Base-by-base conservation (phyloP, 768 basidiomycete species). In the Xerocomus brunneocitrinus region DNA sequence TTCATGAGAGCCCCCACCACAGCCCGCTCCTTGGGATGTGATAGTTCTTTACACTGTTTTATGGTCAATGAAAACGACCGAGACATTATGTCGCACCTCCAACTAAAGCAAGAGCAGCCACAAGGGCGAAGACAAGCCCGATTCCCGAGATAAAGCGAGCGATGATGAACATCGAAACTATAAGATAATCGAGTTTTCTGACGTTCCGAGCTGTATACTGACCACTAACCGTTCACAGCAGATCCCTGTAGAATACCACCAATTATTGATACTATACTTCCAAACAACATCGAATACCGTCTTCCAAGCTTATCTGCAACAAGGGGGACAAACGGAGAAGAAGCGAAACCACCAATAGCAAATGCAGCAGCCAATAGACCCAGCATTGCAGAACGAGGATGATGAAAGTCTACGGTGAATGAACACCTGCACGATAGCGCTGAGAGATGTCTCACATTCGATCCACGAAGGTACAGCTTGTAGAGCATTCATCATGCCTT, bases 401-500 rank as follows among this genome's bases (percentile, higher is more conserved):
- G 68, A 47, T 80, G 58, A 62, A 77, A 85, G 67, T 79, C 82
- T 84, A 36, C 0, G 12, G 8, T 19, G 22, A 14, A 22, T 34
- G 48, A n/a, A 50, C 30, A 5, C 28, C 8, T 3, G 13, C 32
- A 30, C 4, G 34, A 49, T 16, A 13, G 31, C 8, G 19, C 7
- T 24, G 46, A 22, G 13, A 35, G 14, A 25, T 3, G 7, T 55
- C 76, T 56, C 47, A 82, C 82, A 82, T 3, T 64, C 66, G 58
- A 78, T 73, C 80, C 80, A 84, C 0, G 79, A 76, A 22, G 75
- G 67, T 5, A 84, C 82, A 0, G 80, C 79, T 64, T 84, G 83
- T 45, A 84, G 62, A 35, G 79, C 81, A 56, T 83, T 84, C 64
- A 84, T 74, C 83, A 83, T 82, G 1, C 80, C 80, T 0, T 79